Conservation (phyloP, 1,284 basidiomycete genomes). For the Rhodotorula sp. region DNA sequence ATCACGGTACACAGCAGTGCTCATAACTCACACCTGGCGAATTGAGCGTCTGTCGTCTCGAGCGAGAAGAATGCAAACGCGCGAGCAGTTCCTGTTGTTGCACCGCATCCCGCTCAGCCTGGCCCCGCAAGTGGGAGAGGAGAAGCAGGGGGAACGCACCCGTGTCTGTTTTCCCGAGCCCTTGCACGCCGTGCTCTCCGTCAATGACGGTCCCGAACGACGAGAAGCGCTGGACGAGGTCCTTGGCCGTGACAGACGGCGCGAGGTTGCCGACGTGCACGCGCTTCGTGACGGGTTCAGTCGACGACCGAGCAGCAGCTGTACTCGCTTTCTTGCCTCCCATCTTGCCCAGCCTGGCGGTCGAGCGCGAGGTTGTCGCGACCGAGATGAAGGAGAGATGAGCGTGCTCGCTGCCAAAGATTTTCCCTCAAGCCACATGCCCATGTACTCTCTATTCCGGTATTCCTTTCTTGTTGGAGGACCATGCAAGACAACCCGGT, state of each 20-base stretch:
- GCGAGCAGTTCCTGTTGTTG: slow-evolving; percentile 32
- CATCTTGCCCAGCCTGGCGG: no score
- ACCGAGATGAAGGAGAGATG: no score
- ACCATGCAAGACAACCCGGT: background rate
- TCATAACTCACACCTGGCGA: slow-evolving; percentile 31
- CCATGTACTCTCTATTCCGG: no score
- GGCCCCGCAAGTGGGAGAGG: no score
- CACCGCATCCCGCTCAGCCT: background rate
- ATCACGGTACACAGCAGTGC: no score
- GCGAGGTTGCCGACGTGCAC: slow-evolving; percentile 36
- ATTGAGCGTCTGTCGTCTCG: slow-evolving; percentile 29
- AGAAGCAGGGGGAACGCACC: slow-evolving; percentile 10
- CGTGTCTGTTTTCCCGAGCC: slow-evolving; percentile 17
- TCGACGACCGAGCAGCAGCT: background rate
- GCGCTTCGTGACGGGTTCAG: slow-evolving; percentile 21
- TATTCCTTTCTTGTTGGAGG: no score
- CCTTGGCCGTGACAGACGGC: slow-evolving; percentile 22
- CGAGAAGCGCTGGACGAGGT: slow-evolving; percentile 36
- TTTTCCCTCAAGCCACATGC: no score
- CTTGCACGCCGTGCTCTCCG: slow-evolving; percentile 23
- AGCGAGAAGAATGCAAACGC: slow-evolving; percentile 37
- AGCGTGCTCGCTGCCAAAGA: no score
- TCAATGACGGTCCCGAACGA: slow-evolving; percentile 30
- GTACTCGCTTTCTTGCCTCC: no score
- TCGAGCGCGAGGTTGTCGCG: no score